Base-by-base conservation (phyloP, 768 basidiomycete genomes). In the Suillus plorans region DNA sequence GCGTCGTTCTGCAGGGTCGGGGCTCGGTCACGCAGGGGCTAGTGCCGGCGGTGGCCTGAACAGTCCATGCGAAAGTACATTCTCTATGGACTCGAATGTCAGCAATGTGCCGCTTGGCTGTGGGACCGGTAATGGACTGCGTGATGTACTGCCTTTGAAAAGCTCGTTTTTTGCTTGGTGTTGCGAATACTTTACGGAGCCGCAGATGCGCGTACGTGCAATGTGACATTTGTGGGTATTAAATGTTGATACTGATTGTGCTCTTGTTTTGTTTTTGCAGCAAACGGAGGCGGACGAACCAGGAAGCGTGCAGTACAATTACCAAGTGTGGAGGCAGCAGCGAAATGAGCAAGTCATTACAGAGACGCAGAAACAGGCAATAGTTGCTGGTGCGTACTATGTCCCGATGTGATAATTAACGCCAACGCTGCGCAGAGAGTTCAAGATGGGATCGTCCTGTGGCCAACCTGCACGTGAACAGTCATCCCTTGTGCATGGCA, bases 81-180 rank as follows among this genome's bases (percentile, higher is more conserved):
- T 90, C 74, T 92, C 92, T 1, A 83, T 87, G 69, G 91, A 92
- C 66, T 91, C 90, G 0, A 80, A 76, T n/a, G 80, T 78, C 52
- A 88, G 83, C 67, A 89, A 86, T 65, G 84, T 92, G 25, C 88
- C 90, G 20, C 80, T 92, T 28, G 92, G 92, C 5, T 76, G 93
- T 36, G 92, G 92, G 4, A 93, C 92, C 12, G 91, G 92, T 28
- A 81, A 85, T 12, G 91, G 91, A 10, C 89, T 95, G 63, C 85
- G 91, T 64, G 92, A 97, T 74, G 86, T 91, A 3, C 76, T 99
- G 67, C 97, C 97, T 0, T 77, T 99, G 71, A 94, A 93, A 78
- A 96, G 94, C 72, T 82, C 86, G 10, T 97, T 93, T 79, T 99
- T 90, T 73, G 97, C 98, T 72, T 98, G 95, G 93, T 95, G 95